Evolutionary conservation across 2,329 filamentous ascomycete species (phyloP), one percentile per base, ranked within the genome.

Genomic region (Verticillium zaregamsianum): DNA sequence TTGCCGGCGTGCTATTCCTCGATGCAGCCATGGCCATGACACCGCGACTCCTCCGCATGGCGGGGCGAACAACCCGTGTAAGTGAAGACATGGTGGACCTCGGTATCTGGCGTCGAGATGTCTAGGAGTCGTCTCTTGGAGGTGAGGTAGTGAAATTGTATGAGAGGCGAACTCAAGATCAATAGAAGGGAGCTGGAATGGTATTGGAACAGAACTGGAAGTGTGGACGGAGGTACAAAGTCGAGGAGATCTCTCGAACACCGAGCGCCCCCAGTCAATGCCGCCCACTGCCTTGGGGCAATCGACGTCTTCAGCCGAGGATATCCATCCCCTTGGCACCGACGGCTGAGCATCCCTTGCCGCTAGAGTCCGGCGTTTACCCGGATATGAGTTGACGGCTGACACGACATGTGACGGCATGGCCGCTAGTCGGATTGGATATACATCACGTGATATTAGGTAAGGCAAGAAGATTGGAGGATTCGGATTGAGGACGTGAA

Each of bases 31-130:
- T 32, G 67, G 68, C 62, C 35, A 57, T 59, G 61, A 73, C 70
- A 59, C 69, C 70, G 63, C 76, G 73, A 66, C 80, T 76, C 68
- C 76, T 77, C 65, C 79, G 79, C 64, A 86, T 69, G 35, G 78
- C 81, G 63, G 83, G 84, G 66, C 83, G 79, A 65, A 86, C 67
- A 31, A 77, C 77, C 72, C 82, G 76, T 61, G 80, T 75, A 62
- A 86, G 73, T 31, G 81, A 82, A 62, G 80, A 83, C 76, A 82
- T 82, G 55, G 60, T 63, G 39, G 74, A 74, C 69, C 72, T 73
- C 33, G 58, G 63, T 35, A 55, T 6, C n/a, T 55, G 9, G n/a
- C 8, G 20, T 8, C 11, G 8, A 23, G 20, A 49, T 49, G 45
- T 5, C 23, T 49, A n/a, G n/a, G 5, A 49, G n/a, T 49, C n/a